Evolutionary conservation across 805 yeast species (phyloP), one percentile per base, ranked within the genome.

Genomic region (Candida jianshihensis): DNA sequence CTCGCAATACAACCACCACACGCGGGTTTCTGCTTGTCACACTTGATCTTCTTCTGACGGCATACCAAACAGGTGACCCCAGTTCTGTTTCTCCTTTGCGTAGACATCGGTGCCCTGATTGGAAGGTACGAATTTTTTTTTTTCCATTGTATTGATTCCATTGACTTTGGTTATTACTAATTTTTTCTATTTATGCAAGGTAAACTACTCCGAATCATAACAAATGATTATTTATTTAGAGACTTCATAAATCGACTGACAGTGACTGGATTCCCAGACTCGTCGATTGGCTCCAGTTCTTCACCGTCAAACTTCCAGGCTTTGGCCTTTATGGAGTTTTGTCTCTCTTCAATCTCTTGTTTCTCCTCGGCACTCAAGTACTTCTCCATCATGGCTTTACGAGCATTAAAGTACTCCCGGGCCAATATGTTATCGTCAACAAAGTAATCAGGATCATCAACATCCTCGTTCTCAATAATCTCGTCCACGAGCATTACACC

Each of bases 221-320:
- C 7, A 20, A n/a, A 15, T 16, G 4, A 14, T 34, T 11, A 14
- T 18, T 16, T 36, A 4, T 18, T 19, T n/a, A 35, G 11, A 4
- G 84, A 81, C 10, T 84, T 74, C 49, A 67, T 81, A 56, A 86
- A 86, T 35, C 87, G 63, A 51, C 94, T 83, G 1, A 73, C 61
- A 40, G 66, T 77, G 7, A 72, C 53, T 0, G 78, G 77, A 37
- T 74, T 70, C 0, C 86, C 86, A 26, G 59, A 48, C 37, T 74
- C 81, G 46, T 82, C 87, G 6, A 82, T 60, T 0, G 86, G 87
- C 49, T 82, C 94, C 15, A 75, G 47, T 38, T 77, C 89, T 40
- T 58, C 48, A 28, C 73, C 84, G 34, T 63, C 59, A 2, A 68
- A 71, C 1, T 65, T 62, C 4, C 28, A 6, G 9, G 33, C 35